phyloP scores from a whole-genome alignment of 2,329 filamentous ascomycete species.

The Penicillium sp. region DNA sequence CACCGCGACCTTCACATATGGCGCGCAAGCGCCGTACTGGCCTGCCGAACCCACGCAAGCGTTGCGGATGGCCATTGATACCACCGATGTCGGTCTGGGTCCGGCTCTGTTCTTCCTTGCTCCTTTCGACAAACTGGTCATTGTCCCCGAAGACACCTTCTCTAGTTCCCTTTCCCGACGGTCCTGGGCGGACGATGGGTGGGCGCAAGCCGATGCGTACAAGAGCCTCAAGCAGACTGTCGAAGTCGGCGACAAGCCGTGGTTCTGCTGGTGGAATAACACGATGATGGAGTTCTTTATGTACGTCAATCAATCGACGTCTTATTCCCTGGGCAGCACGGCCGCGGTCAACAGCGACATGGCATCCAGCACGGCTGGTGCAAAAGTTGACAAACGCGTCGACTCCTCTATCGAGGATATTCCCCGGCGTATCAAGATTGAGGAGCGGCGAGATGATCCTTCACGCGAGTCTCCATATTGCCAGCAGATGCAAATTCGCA shows the following conservation, averaged over 20 bases:
- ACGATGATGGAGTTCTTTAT: slow-evolving; percentile 66
- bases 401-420: slow-evolving; percentile 31
- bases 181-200: slow-evolving; percentile 24
- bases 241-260: slow-evolving; percentile 58
- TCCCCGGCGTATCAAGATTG: slow-evolving; percentile 62
- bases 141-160: slow-evolving; percentile 45
- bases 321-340: slow-evolving; percentile 23
- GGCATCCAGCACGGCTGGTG: slow-evolving; percentile 21
- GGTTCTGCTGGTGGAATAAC: slow-evolving; percentile 68
- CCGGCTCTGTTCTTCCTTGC: slow-evolving; percentile 63
- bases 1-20: slow-evolving; percentile 52
- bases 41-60: slow-evolving; percentile 44
- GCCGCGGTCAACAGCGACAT: slow-evolving; percentile 17
- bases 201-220: slow-evolving; percentile 17
- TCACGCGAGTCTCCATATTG: slow-evolving; percentile 54
- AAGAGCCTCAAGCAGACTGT: slow-evolving; percentile 42
- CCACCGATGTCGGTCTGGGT: slow-evolving; percentile 53
- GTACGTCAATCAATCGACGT: slow-evolving; percentile 55
- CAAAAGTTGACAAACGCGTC: slow-evolving; percentile 13
- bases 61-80: slow-evolving; percentile 56
- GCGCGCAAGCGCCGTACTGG: slow-evolving; percentile 54
- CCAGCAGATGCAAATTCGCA: slow-evolving; percentile 59
- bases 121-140: slow-evolving; percentile 62
- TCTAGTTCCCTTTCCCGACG: slow-evolving; percentile 31
- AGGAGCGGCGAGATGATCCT: slow-evolving; percentile 56